These are phyloP conservation scores for Fonsecaea monophora DNA, from an alignment of 2,329 filamentous ascomycete genomes.

Conservation along the genomic window DNA sequence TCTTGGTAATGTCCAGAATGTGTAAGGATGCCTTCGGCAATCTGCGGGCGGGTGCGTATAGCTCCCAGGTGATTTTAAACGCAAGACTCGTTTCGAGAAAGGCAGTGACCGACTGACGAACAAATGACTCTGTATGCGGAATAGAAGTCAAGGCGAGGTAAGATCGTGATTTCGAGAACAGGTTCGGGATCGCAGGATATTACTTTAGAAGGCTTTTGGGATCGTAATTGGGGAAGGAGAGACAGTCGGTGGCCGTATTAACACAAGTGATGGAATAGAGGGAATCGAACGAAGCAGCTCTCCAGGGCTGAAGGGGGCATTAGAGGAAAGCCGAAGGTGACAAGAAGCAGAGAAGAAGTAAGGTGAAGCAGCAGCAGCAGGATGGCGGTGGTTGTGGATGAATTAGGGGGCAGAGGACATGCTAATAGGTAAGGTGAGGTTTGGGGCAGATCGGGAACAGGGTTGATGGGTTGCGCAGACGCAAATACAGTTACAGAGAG, in stretches of 20 bases:
- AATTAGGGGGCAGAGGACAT: conserved; percentile 27
- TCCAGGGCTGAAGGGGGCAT: conserved; percentile 36
- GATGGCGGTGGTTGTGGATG: conserved; percentile 10
- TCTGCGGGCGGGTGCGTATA: conserved; percentile 3
- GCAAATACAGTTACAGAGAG: conserved; percentile 4
- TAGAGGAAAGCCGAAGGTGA: conserved; percentile 24
- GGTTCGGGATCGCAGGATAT: conserved; percentile 23
- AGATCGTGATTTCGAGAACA: conserved; percentile 6
- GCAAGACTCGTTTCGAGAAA: not conserved
- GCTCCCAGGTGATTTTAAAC: not conserved
- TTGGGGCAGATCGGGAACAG: conserved; percentile 11
- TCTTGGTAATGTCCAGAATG: not conserved
- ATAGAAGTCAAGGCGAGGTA: not conserved
- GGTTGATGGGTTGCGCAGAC: conserved; percentile 5
- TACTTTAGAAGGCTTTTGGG: conserved; percentile 24
- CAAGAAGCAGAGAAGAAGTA: conserved; percentile 23
- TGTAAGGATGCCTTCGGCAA: conserved; percentile 1
- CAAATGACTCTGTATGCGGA: conserved; percentile 4
- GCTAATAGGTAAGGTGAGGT: conserved; percentile 20
- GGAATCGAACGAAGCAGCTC: conserved; percentile 36
- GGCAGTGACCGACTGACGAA: not conserved
- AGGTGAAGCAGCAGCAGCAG: conserved; percentile 22
- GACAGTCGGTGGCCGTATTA: conserved; percentile 28
- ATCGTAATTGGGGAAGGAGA: conserved; percentile 20
- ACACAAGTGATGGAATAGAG: conserved; percentile 31